phyloP scores from a whole-genome alignment of 352 stramenopile genomes.

The Globisporangium paddicum region DNA sequence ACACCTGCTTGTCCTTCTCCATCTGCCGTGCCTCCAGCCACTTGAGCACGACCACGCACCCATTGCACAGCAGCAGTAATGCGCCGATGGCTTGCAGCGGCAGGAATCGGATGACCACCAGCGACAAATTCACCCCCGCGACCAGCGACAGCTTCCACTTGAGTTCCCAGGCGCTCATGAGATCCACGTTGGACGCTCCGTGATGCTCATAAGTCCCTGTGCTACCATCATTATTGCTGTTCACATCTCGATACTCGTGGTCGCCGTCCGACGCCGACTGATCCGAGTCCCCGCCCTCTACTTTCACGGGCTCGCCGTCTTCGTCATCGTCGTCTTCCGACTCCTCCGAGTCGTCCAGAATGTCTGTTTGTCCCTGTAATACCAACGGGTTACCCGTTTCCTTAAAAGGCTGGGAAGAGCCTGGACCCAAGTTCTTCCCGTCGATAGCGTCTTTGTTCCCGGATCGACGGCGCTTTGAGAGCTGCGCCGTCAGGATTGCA shows the following conservation, averaged over 20 bases:
- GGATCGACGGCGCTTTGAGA: slow-evolving; percentile 30
- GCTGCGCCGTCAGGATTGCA: slow-evolving; percentile 50
- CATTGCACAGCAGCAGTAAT: slow-evolving; percentile 8
- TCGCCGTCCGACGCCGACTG: background rate
- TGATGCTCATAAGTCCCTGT: background rate
- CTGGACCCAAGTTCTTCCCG: background rate
- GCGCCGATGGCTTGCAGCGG: background rate
- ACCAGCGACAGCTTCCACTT: slow-evolving; percentile 10
- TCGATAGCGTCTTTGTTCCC: slow-evolving; percentile 23
- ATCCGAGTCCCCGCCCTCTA: slow-evolving; percentile 29
- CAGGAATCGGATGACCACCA: slow-evolving; percentile 3
- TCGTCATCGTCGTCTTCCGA: slow-evolving; percentile 40
- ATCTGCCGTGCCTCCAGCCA: background rate
- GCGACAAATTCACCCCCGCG: background rate
- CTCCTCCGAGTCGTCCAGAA: slow-evolving; percentile 20
- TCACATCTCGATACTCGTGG: background rate
- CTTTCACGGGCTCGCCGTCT: slow-evolving; percentile 21
- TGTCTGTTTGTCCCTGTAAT: background rate
- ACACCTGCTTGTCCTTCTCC: slow-evolving; percentile 5
- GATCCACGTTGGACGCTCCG: background rate
- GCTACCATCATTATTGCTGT: background rate
- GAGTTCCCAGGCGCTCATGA: background rate
- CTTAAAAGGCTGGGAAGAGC: slow-evolving; percentile 3
- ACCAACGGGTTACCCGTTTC: background rate
- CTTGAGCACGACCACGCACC: background rate